These are phyloP conservation scores for Annona cherimola DNA, from an alignment of 164 flowering plant species.

Conservation along the genomic window DNA sequence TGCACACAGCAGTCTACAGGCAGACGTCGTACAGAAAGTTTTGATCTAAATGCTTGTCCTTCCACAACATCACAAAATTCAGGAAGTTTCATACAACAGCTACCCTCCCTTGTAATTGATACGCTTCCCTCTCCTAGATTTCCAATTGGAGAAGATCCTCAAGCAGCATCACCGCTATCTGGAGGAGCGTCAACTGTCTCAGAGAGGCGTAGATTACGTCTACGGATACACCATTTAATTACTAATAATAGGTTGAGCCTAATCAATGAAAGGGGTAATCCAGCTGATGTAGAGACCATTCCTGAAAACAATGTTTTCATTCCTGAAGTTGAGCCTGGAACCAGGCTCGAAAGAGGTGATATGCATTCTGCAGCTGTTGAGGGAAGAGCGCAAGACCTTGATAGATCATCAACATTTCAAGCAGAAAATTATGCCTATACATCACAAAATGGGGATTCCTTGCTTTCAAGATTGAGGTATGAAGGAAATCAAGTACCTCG, in stretches of 20 bases:
- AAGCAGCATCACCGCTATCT: conserved; percentile 44
- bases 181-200: conserved; percentile 73
- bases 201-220: conserved; percentile 68
- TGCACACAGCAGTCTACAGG: conserved; percentile 27
- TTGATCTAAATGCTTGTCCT: conserved; percentile 16
- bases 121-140: conserved; percentile 44
- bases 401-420: background rate
- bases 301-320: conserved; percentile 17
- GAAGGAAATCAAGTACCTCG: conserved; percentile 28
- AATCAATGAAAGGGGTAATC: conserved; percentile 12
- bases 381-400: conserved; percentile 24
- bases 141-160: conserved; percentile 29
- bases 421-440: conserved; percentile 4
- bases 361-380: conserved; percentile 22
- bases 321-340: conserved; percentile 22
- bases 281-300: conserved; percentile 22
- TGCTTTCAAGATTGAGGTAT: conserved; percentile 20
- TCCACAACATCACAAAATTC: conserved; percentile 17
- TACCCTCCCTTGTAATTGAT: conserved; percentile 30
- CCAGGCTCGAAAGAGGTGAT: conserved; percentile 24
- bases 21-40: conserved; percentile 29
- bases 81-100: conserved; percentile 35
- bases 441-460: conserved; percentile 16
- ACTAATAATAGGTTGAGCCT: conserved; percentile 38
- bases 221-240: conserved; percentile 50